Percentiles rank a stretch among this genome's conserved stretches.
Conservation (phyloP, 768 basidiomycete species). For the Gloeopeniophorella convolvens region DNA sequence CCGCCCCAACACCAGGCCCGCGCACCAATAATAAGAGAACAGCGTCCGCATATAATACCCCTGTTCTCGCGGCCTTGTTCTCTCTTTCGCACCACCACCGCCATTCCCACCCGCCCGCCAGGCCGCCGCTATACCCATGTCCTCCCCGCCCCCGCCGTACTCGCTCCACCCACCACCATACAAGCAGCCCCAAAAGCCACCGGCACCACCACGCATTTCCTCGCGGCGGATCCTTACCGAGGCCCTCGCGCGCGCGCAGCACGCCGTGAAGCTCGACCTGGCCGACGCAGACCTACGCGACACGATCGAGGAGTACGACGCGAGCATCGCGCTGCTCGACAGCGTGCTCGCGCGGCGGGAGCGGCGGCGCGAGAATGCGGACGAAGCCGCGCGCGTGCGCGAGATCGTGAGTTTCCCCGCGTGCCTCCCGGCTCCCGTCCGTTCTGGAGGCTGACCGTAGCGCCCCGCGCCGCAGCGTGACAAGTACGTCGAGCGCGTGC, state of each 20-base stretch:
- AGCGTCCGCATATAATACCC: too few relatives aligned
- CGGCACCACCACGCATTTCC: background rate
- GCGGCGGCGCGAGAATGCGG: background rate
- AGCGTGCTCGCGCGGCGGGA: conserved; percentile 23
- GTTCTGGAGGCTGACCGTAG: background rate
- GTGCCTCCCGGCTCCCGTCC: background rate
- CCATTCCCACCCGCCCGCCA: background rate
- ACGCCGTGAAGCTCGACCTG: conserved; percentile 4
- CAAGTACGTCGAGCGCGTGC: conserved; percentile 6
- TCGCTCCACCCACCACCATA: background rate
- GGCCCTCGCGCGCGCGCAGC: conserved; percentile 5
- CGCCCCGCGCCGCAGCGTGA: conserved; percentile 8
- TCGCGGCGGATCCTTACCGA: conserved; percentile 2
- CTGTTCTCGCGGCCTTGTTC: too few relatives aligned
- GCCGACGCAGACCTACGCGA: background rate
- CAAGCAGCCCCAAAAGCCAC: background rate
- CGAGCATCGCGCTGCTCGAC: conserved; percentile 36
- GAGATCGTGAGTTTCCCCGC: conserved; percentile 4
- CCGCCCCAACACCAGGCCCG: too few relatives aligned
- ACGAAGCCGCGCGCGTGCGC: conserved; percentile 6
- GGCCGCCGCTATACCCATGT: background rate
- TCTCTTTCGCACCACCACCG: too few relatives aligned
- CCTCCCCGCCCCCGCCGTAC: background rate
- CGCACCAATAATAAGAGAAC: too few relatives aligned
- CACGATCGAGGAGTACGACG: conserved; percentile 2